Evolutionary conservation across 495 filamentous ascomycete genomes (phyloP).

Genomic region (Tuber calosporum): DNA sequence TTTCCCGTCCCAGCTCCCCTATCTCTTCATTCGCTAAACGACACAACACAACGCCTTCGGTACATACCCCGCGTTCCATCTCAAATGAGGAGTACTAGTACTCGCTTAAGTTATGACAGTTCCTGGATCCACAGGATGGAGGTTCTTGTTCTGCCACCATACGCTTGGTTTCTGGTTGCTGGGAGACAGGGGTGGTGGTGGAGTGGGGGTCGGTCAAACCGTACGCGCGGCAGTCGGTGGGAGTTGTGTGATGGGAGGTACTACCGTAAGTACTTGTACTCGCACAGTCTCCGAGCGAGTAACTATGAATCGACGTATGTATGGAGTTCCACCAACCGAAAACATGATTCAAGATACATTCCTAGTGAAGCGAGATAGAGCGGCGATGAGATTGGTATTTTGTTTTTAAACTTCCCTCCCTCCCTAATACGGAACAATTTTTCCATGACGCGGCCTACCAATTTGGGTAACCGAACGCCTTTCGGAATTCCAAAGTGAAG

Average conservation of each 20-base stretch:
- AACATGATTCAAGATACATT: background rate
- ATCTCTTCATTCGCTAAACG: background rate
- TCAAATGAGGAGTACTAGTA: background rate
- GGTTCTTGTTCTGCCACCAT: background rate
- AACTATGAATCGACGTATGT: background rate
- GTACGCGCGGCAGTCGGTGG: too few relatives aligned
- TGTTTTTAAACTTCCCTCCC: background rate
- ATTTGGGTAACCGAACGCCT: constrained; percentile 15
- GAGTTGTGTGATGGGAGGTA: too few relatives aligned
- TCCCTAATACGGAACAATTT: background rate
- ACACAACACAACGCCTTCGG: background rate
- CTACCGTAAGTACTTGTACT: too few relatives aligned
- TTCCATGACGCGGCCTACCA: constrained; percentile 4
- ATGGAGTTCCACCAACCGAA: background rate
- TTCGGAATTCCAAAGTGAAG: constrained; percentile 17
- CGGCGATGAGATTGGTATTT: background rate
- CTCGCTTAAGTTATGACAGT: background rate
- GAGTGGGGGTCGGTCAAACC: too few relatives aligned
- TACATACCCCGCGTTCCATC: background rate
- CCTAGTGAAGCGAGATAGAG: background rate
- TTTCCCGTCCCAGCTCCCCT: background rate
- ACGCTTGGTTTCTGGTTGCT: background rate
- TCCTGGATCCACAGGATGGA: background rate
- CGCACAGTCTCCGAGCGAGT: background rate
- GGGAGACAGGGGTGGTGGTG: too few relatives aligned